Conservation (phyloP, 2,329 filamentous ascomycete species). For the Pseudogymnoascus sp. region DNA sequence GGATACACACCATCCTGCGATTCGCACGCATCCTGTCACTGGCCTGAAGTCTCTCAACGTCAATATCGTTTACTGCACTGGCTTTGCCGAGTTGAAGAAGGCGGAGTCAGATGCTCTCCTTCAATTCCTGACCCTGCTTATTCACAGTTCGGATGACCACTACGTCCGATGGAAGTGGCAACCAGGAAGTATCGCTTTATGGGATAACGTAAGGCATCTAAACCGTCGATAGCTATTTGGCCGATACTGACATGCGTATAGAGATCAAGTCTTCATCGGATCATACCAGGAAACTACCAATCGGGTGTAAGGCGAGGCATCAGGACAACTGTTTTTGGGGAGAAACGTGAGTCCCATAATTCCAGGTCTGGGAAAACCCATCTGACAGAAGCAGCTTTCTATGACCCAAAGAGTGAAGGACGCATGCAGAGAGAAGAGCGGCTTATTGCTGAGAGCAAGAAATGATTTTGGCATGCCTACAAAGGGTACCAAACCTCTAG, state of each 20-base stretch:
- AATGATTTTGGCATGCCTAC: neutral
- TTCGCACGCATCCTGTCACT: slow-evolving; percentile 27
- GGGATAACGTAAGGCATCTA: slow-evolving; percentile 20
- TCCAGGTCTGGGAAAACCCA: neutral
- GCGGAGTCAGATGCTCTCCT: slow-evolving; percentile 20
- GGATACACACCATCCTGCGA: slow-evolving; percentile 24
- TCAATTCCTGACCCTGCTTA: slow-evolving; percentile 20
- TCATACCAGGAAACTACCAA: slow-evolving; percentile 21
- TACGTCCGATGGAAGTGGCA: slow-evolving; percentile 25
- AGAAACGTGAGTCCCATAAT: slow-evolving; percentile 20
- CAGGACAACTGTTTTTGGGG: slow-evolving; percentile 23
- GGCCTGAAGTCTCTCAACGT: slow-evolving; percentile 22
- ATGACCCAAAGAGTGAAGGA: slow-evolving; percentile 21
- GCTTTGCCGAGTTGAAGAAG: slow-evolving; percentile 24
- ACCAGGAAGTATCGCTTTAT: slow-evolving; percentile 21
- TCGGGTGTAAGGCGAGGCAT: slow-evolving; percentile 17
- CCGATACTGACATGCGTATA: slow-evolving; percentile 12
- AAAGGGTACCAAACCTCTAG: neutral
- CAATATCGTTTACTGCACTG: slow-evolving; percentile 19
- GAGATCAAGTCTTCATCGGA: slow-evolving; percentile 19
- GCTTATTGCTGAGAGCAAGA: neutral
- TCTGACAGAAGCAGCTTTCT: slow-evolving; percentile 16
- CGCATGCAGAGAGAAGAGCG: slow-evolving; percentile 17
- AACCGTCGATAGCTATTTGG: neutral
- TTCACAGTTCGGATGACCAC: slow-evolving; percentile 23